Base-by-base conservation (phyloP, 257 asterid genomes). In the Nyctanthes arbortristis region DNA sequence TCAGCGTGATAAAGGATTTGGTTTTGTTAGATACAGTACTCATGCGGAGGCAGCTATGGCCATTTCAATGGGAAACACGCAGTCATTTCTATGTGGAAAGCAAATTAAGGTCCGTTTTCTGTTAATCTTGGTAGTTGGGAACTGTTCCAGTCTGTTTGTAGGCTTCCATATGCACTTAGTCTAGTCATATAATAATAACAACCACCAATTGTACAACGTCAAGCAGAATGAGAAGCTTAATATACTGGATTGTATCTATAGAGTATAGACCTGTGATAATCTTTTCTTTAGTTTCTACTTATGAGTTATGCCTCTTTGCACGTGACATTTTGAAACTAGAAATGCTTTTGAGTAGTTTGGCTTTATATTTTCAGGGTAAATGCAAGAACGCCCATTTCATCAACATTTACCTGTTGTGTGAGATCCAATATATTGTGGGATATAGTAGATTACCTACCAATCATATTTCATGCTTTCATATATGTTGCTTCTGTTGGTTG, bases 41-140 rank as follows among this genome's bases (percentile, higher is more conserved):
- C 67, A 62, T 62, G 67, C 67, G 3, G 67, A 62, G 18, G 67
- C 67, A 5, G 18, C 67, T 20, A 18, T 62, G 67, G 67, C 67
- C 10, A 62, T 60, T 30, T 34, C 36, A 9, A 8, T 60, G 24
- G 65, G 65, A n/a, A 60, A 60, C 32, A 60, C 27, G 8, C 67
- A 62, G 28, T 34, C 59, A 22, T 52, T 52, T 22, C 16, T 52
- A 4, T 52, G 59, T 24, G 59, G 59, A 0, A 20, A 10, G 24
- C 59, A 52, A 52, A 52, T 52, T 25, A 52, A 52, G 59, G 59
- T 52, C 20, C n/a, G 30, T 20, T 16, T 52, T 6, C 13, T 39
- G 2, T 3, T 39, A 39, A 37, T 45, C 18, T 16, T 5, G 55
- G 55, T 47, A 47, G 20, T 47, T 47, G n/a, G n/a, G n/a, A n/a